These are phyloP conservation scores for Alternaria hordeiaustralica DNA, from an alignment of 2,329 filamentous ascomycete species.

Conservation along the genomic window DNA sequence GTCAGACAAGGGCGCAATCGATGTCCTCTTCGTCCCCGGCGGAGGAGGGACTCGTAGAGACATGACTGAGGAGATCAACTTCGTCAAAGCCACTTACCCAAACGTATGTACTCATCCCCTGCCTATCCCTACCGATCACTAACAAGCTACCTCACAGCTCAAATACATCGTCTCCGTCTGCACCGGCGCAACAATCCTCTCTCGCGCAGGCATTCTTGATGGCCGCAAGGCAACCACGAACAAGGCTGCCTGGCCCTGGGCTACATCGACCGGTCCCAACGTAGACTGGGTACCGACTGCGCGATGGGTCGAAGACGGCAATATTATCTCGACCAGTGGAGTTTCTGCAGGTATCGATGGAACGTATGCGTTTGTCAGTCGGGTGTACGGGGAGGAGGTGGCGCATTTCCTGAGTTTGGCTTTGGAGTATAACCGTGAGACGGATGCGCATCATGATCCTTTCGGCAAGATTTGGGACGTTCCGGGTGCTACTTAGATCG, in stretches of 20 bases:
- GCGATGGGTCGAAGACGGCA: constrained; percentile 70
- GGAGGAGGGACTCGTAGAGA: constrained; percentile 58
- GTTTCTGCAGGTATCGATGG: constrained; percentile 68
- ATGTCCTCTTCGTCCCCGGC: constrained; percentile 71
- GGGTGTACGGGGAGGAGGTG: constrained; percentile 61
- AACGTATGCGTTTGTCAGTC: constrained; percentile 62
- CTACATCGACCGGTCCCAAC: constrained; percentile 55
- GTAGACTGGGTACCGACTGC: constrained; percentile 61
- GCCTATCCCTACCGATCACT: background rate
- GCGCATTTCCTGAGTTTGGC: constrained; percentile 56
- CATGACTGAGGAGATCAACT: constrained; percentile 52
- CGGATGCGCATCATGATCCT: constrained; percentile 59
- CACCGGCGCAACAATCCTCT: constrained; percentile 66
- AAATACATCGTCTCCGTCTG: constrained; percentile 69
- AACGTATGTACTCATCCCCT: constrained; percentile 40
- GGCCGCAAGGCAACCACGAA: constrained; percentile 69
- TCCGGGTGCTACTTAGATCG: constrained; percentile 4
- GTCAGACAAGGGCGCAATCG: constrained; percentile 48
- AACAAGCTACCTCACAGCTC: constrained; percentile 5
- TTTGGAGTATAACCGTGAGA: constrained; percentile 64
- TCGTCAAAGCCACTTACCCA: constrained; percentile 57
- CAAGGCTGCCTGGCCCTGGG: constrained; percentile 61
- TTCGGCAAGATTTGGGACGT: constrained; percentile 55
- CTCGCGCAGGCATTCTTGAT: constrained; percentile 66
- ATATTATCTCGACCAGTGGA: constrained; percentile 70